phyloP scores from a whole-genome alignment of 257 asterid genomes.

The Gynochthodes officinalis region DNA sequence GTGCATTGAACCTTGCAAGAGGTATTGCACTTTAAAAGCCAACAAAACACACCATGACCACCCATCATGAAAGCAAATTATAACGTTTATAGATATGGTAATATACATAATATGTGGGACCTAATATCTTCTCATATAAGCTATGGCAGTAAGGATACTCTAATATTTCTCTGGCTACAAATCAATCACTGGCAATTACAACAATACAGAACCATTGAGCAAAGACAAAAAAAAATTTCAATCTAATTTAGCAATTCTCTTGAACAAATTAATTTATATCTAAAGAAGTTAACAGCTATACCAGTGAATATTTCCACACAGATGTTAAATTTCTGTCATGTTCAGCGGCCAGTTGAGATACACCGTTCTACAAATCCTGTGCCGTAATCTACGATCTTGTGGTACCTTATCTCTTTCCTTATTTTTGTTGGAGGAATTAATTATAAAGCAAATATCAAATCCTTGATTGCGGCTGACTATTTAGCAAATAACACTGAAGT shows the following conservation, averaged over 20 bases:
- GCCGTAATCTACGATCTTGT: not conserved
- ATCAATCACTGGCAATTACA: not conserved
- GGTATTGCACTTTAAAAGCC: not conserved
- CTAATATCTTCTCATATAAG: not conserved
- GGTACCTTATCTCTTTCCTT: not conserved
- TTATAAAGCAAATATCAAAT: not conserved
- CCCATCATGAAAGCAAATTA: not conserved
- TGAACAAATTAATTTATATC: not conserved
- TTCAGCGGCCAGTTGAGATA: not conserved
- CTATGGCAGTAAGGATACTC: not conserved
- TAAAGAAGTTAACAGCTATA: not conserved
- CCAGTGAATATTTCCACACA: not conserved
- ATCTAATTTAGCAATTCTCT: not conserved
- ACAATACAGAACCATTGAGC: not conserved
- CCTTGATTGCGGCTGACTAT: not conserved
- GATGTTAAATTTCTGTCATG: not conserved
- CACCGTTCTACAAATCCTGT: not conserved
- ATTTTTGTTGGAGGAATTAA: too few relatives aligned
- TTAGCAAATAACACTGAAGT: not conserved
- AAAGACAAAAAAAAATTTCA: not conserved
- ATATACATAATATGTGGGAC: not conserved
- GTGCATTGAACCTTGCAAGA: not conserved
- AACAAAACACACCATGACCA: not conserved
- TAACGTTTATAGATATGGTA: not conserved
- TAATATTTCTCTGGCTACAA: not conserved